These are phyloP conservation scores for Wickerhamomyces mucosus DNA, from an alignment of 805 yeast species.

Conservation along the genomic window DNA sequence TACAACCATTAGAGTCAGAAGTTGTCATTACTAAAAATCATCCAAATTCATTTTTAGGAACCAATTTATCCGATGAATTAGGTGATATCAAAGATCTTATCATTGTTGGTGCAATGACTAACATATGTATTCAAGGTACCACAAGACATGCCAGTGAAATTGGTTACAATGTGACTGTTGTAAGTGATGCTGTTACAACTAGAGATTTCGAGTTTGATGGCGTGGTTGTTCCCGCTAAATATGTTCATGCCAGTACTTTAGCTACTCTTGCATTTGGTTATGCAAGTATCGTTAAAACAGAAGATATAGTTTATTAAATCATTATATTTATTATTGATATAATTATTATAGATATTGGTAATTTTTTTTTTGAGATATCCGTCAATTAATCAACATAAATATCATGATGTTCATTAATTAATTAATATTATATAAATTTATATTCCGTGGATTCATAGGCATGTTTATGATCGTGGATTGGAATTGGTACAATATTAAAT, in stretches of 20 bases:
- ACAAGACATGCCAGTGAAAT: constrained; percentile 11
- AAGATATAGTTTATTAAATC: no score
- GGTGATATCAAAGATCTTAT: constrained; percentile 6
- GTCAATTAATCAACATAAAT: no score
- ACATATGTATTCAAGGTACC: constrained; percentile 14
- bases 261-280: constrained; percentile 12
- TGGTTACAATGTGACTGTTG: constrained; percentile 9
- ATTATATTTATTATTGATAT: no score
- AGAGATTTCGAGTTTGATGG: constrained; percentile 12
- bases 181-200: constrained; percentile 13
- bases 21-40: constrained; percentile 6
- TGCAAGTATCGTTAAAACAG: no score
- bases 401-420: no score
- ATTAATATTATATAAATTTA: no score
- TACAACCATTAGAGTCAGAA: constrained; percentile 7
- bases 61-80: constrained; percentile 5
- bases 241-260: constrained; percentile 8
- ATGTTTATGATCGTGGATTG: no score
- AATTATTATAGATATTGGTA: no score
- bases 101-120: constrained; percentile 14
- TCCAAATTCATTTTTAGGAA: constrained; percentile 11
- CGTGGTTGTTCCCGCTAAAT: constrained; percentile 4
- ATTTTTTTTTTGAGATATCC: no score
- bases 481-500: no score
- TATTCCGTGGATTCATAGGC: no score